Conservation (phyloP, 2,329 filamentous ascomycete genomes). For the Fusarium siculi region DNA sequence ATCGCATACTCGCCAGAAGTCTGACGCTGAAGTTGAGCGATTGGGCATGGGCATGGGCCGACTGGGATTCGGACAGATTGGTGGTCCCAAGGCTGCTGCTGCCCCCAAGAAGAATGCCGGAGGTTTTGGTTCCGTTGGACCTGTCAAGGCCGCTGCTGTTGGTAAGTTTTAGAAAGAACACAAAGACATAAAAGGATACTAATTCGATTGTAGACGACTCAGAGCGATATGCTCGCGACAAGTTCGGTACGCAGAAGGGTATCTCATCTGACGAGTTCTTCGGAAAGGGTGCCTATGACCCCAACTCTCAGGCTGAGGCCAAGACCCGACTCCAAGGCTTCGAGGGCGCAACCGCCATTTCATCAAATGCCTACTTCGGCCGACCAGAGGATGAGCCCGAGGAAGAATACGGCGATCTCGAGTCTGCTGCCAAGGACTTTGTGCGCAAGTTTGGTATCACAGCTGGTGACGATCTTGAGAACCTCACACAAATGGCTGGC, state of each 20-base stretch:
- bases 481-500: conserved; percentile 82
- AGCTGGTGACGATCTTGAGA: conserved; percentile 94
- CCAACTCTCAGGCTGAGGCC: conserved; percentile 82
- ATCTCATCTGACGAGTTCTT: conserved; percentile 99
- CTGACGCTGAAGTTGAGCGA: conserved; percentile 83
- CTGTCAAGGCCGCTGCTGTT: conserved; percentile 74
- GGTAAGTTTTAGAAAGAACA: conserved; percentile 60
- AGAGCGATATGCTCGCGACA: conserved; percentile 83
- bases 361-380: conserved; percentile 97
- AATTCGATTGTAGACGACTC: conserved; percentile 68
- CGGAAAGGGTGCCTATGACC: conserved; percentile 87
- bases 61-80: conserved; percentile 89
- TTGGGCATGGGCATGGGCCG: conserved; percentile 88
- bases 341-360: conserved; percentile 91
- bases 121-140: conserved; percentile 86
- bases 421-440: conserved; percentile 95
- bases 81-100: conserved; percentile 67
- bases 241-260: conserved; percentile 92
- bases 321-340: conserved; percentile 90
- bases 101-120: conserved; percentile 77
- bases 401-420: conserved; percentile 90
- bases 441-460: conserved; percentile 95
- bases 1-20: conserved; percentile 66
- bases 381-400: conserved; percentile 83
- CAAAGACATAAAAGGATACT: neutral